Percentiles rank a stretch among this genome's conserved stretches.
These are phyloP conservation scores for Eucalyptus victrix DNA, from an alignment of 345 rosid genomes.

Conservation along the genomic window DNA sequence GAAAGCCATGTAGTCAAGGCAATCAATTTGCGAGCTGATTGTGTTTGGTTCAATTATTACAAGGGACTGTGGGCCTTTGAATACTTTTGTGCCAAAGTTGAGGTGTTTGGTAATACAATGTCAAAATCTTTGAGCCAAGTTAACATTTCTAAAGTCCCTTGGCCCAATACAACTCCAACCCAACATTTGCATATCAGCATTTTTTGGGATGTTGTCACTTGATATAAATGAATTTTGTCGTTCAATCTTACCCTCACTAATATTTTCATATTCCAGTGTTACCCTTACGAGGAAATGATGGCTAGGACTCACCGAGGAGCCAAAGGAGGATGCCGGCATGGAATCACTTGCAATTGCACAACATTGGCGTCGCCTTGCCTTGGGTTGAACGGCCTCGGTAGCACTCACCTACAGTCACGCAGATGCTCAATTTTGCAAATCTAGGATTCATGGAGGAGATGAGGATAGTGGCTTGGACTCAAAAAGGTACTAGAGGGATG, in stretches of 20 bases:
- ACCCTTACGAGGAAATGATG: background rate
- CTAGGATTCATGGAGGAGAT: background rate
- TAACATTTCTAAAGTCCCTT: background rate
- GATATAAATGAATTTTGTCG: background rate
- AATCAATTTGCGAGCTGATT: background rate
- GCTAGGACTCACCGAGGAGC: background rate
- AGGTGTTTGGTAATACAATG: background rate
- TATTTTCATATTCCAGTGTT: background rate
- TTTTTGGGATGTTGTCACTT: background rate
- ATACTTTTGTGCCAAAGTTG: background rate
- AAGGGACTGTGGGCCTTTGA: background rate
- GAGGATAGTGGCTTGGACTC: background rate
- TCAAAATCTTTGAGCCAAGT: background rate
- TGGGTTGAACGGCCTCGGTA: background rate
- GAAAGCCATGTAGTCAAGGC: background rate
- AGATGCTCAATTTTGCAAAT: background rate
- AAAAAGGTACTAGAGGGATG: background rate
- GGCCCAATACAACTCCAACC: background rate
- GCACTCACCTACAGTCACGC: background rate
- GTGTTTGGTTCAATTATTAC: background rate
- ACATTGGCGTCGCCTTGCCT: background rate
- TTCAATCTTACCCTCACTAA: background rate
- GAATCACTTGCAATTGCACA: background rate
- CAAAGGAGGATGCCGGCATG: background rate
- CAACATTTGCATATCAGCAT: background rate